Evolutionary conservation across 352 stramenopile species (phyloP).

Genomic region (Chrysophaeum taylorii): DNA sequence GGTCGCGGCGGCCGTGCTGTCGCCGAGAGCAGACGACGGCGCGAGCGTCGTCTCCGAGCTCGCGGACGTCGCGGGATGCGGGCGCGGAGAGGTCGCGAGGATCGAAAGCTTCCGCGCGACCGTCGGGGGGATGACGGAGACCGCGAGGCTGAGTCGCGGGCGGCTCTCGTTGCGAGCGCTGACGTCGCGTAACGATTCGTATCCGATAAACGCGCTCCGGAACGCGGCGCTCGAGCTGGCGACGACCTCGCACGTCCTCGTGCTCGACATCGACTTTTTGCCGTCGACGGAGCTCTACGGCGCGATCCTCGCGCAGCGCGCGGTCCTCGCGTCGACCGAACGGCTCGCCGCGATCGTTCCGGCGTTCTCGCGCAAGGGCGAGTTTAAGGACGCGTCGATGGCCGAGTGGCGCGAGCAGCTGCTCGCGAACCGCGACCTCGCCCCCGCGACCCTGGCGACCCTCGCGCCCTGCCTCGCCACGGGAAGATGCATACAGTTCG

Average conservation of each 20-base stretch:
- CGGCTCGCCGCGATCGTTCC: conserved; percentile 10
- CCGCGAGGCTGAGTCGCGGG: background rate
- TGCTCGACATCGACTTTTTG: conserved; percentile 19
- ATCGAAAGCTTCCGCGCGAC: conserved; percentile 26
- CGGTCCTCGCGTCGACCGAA: background rate
- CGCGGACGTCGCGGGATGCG: background rate
- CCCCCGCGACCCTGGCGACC: background rate
- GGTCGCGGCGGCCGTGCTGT: background rate
- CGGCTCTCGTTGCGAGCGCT: background rate
- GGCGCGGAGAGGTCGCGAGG: conserved; percentile 12
- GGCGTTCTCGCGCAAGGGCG: conserved; percentile 4
- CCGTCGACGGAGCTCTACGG: conserved; percentile 30
- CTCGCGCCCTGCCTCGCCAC: conserved; percentile 2
- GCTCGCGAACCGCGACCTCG: background rate
- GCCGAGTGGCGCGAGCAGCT: background rate
- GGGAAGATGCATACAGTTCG: conserved; percentile 8
- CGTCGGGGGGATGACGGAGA: background rate
- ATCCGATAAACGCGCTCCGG: conserved; percentile 20
- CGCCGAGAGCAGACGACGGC: background rate
- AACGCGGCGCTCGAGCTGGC: conserved; percentile 10
- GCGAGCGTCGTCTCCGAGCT: background rate
- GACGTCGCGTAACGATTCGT: background rate
- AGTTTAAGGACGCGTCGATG: background rate
- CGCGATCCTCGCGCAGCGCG: conserved; percentile 18
- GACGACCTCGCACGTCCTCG: conserved; percentile 17